Evolutionary conservation across 345 rosid species (phyloP).

Genomic region (Rhodamnia argentea): DNA sequence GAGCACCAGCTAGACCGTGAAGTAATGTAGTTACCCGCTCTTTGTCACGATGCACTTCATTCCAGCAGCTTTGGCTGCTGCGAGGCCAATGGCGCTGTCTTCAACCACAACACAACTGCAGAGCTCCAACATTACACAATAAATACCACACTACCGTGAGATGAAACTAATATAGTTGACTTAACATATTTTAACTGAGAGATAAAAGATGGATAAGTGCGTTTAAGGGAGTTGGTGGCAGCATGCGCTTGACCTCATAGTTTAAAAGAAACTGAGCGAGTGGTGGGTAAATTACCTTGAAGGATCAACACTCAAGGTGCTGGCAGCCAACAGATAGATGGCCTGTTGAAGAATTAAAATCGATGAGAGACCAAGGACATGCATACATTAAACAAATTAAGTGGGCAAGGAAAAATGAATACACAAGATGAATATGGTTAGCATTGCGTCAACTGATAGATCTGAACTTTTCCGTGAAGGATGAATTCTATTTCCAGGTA

Average conservation of each 20-base stretch:
- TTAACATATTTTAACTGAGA: not conserved
- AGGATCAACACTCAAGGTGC: slow-evolving; percentile 79
- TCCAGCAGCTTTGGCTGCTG: slow-evolving; percentile 97
- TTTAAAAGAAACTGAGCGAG: not conserved
- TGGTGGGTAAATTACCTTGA: slow-evolving; percentile 36
- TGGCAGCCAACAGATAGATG: slow-evolving; percentile 80
- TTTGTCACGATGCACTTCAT: slow-evolving; percentile 92
- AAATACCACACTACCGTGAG: not conserved
- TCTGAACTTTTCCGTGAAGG: not conserved
- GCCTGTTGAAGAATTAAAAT: slow-evolving; percentile 37
- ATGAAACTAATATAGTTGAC: not conserved
- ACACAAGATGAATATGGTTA: not conserved
- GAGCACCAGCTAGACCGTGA: not conserved
- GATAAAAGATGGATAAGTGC: not conserved
- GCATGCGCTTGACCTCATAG: not conserved
- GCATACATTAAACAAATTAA: not conserved
- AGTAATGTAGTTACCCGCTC: slow-evolving; percentile 49
- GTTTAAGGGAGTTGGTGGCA: not conserved
- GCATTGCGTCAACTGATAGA: not conserved
- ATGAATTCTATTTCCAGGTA: not conserved
- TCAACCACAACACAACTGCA: slow-evolving; percentile 90
- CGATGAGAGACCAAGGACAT: not conserved
- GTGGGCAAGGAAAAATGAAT: not conserved
- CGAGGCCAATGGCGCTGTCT: slow-evolving; percentile 87
- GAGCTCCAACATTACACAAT: not conserved